Percentiles rank a stretch among this genome's conserved stretches.
phyloP scores from a whole-genome alignment of 1,284 basidiomycete genomes.

The Ganoderma lingzhi region DNA sequence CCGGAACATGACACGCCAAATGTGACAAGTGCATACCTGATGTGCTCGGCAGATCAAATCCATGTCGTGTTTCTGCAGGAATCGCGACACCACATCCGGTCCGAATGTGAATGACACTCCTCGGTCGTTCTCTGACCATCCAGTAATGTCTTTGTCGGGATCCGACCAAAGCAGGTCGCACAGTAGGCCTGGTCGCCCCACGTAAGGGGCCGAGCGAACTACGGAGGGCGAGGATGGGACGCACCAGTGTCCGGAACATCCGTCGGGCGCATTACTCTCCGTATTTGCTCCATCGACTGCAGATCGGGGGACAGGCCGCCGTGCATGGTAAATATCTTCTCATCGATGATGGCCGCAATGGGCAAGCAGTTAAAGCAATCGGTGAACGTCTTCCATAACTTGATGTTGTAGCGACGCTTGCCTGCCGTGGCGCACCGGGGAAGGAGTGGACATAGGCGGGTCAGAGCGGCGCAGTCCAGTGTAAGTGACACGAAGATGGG shows the following conservation, averaged over 20 bases:
- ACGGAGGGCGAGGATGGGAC: constrained; percentile 36
- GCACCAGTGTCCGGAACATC: constrained; percentile 98
- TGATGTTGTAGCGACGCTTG: constrained; percentile 98
- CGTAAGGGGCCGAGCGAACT: constrained; percentile 8
- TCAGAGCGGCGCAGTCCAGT: constrained; percentile 1
- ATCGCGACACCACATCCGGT: constrained; percentile 96
- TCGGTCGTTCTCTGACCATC: constrained; percentile 99
- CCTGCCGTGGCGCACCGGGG: constrained; percentile 54
- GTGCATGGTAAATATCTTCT: constrained; percentile 97
- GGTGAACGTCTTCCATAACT: constrained; percentile 97
- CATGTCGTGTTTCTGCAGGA: constrained; percentile 99
- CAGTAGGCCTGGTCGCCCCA: constrained; percentile 72
- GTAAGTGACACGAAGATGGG: constrained; percentile 3
- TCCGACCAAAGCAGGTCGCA: constrained; percentile 99
- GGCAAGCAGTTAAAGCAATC: constrained; percentile 97
- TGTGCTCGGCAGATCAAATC: constrained; percentile 98
- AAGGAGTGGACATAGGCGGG: constrained; percentile 13
- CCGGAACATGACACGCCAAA: neutral
- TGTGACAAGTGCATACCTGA: constrained; percentile 66
- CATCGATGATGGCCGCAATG: constrained; percentile 96
- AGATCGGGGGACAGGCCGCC: constrained; percentile 94
- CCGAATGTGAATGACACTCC: constrained; percentile 99
- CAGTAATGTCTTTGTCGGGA: constrained; percentile 99
- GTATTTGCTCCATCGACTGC: constrained; percentile 99
- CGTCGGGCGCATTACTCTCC: constrained; percentile 98